Base-by-base conservation (phyloP, 2,329 filamentous ascomycete species). In the Ceratocystis colombiana region DNA sequence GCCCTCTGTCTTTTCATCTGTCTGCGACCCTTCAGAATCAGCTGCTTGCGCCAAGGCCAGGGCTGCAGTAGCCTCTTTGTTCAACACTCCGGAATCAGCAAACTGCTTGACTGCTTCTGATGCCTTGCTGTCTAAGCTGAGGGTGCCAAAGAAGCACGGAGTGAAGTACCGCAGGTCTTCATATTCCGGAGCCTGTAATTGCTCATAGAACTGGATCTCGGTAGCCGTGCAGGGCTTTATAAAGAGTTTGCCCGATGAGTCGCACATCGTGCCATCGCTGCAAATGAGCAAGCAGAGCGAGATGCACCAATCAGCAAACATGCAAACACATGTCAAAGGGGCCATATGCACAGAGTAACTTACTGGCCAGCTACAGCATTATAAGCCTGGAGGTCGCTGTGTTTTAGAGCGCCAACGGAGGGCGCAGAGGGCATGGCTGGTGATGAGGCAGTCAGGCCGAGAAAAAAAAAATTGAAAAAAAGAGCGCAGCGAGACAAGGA, bases 121-220 rank as follows among this genome's bases (percentile, higher is more conserved):
- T 15, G 61, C 64, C 17, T 55, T 10, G 61, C 86, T 79, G 69
- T 82, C 83, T n/a, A 96, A 83, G 33, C 79, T 77, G 62, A 99
- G 79, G 1, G 86, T 88, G 68, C 94, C 94, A 76, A 96, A 84
- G 76, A 86, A 97, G 4, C 84, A 81, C 59, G 94, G 93, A 80
- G 97, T 93, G 71, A 93, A 83, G 28, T 86, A 83, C 63, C 86
- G 83, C 72, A 97, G 90, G 28, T 66, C 67, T 17, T 68, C 64
- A 61, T 68, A 64, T 1, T 87, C 84, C 37, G 85, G 84, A 73
- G 96, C 88, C 25, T 81, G 76, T 33, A 86, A 86, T 48, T 85
- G 84, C 74, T 96, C 84, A 79, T 99, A 99, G 76, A 99, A 99
- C 57, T 85, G 82, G 71, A 97, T 85, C 77, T 99, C 94, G 69